phyloP scores from a whole-genome alignment of 805 yeast species.

The Dipodascus albidus region DNA sequence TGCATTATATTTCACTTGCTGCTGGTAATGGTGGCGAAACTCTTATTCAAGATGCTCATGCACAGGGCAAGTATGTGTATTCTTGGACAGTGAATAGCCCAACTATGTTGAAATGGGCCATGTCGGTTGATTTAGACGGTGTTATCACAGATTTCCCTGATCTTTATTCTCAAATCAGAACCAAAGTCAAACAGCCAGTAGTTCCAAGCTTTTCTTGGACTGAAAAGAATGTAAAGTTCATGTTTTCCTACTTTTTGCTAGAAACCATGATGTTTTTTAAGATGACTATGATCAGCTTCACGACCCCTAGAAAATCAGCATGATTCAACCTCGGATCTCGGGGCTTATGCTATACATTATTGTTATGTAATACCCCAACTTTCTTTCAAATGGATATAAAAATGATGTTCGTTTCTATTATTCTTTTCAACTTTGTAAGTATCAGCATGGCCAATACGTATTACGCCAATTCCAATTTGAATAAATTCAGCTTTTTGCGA shows the following conservation, averaged over 20 bases:
- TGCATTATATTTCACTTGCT: constrained; percentile 29
- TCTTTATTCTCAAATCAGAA: neutral
- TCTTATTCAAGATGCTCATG: constrained; percentile 24
- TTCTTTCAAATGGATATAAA: neutral
- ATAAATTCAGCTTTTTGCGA: constrained; percentile 56
- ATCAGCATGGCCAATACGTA: constrained; percentile 16
- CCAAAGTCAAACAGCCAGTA: neutral
- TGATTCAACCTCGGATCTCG: neutral
- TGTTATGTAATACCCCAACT: neutral
- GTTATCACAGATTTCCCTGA: constrained; percentile 33
- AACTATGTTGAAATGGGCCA: constrained; percentile 28
- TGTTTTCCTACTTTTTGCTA: neutral
- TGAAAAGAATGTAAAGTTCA: neutral
- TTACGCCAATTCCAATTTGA: constrained; percentile 43
- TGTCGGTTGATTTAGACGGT: constrained; percentile 27
- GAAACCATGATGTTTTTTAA: neutral
- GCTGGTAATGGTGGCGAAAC: constrained; percentile 31
- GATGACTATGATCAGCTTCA: neutral
- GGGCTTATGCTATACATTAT: neutral
- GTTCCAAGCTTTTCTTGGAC: neutral
- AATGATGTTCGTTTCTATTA: neutral
- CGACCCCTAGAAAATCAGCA: neutral
- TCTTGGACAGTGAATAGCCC: constrained; percentile 43
- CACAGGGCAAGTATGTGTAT: constrained; percentile 29
- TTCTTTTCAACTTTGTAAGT: neutral